Evolutionary conservation across 495 filamentous ascomycete species (phyloP).

Genomic region (Neurospora hispaniola): DNA sequence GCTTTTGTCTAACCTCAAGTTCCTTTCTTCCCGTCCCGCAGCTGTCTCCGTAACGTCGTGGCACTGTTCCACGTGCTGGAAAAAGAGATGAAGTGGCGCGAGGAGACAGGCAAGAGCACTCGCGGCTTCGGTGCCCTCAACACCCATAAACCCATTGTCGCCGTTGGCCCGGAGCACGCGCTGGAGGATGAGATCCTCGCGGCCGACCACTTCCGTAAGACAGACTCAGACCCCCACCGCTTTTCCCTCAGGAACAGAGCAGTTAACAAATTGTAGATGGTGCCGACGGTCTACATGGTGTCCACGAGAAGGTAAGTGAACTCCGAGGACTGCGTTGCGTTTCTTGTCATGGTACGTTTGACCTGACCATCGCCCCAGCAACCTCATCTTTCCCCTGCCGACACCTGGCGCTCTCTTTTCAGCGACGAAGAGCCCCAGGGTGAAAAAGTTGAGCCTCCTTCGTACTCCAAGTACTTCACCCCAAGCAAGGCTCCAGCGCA

Average conservation of each 20-base stretch:
- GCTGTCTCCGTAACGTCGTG: constrained; percentile 81
- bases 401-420: constrained; percentile 82
- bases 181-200: constrained; percentile 73
- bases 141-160: constrained; percentile 65
- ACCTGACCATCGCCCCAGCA: constrained; percentile 43
- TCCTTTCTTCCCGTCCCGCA: constrained; percentile 19
- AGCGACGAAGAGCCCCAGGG: constrained; percentile 31
- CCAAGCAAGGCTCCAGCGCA: constrained; percentile 63
- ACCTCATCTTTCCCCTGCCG: constrained; percentile 70
- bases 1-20: constrained; percentile 5
- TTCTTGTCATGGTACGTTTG: no score
- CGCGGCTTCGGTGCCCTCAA: constrained; percentile 61
- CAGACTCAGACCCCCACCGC: background rate
- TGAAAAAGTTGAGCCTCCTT: constrained; percentile 24
- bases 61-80: constrained; percentile 90
- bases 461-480: constrained; percentile 50
- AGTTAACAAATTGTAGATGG: constrained; percentile 51
- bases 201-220: constrained; percentile 81
- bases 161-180: constrained; percentile 75
- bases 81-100: constrained; percentile 78
- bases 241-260: background rate
- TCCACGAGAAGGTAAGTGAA: constrained; percentile 61
- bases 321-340: background rate
- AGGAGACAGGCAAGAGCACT: constrained; percentile 42
- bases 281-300: constrained; percentile 79